Base-by-base conservation (phyloP, 441 rosid species). In the Geranium incanum region DNA sequence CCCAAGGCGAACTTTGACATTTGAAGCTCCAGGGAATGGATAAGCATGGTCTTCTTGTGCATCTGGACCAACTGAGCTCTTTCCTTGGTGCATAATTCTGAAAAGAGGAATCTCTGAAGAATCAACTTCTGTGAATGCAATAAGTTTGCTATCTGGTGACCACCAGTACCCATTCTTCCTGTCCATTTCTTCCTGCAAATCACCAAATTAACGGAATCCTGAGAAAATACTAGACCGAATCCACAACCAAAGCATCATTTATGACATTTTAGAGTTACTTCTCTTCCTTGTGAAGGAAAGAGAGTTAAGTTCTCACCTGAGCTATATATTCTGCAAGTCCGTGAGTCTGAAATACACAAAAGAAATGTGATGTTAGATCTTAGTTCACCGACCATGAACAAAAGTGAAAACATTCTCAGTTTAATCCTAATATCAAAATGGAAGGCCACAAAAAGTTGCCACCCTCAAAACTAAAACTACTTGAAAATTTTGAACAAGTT, bases 311-410 rank as follows among this genome's bases (percentile, higher is more conserved):
- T 72, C 77, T 82, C 81, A 91, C 98, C 89, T 93, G 97, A 84
- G 99, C 97, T 72, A 94, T 90, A 77, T 90, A 94, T 82, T 94
- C 99, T 23, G 99, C 99, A 80, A 94, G 86, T 68, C 97, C 97
- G 81, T 89, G 91, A 72, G 90, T 89, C 99, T 94, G 89, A 28
- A 80, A 85, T 37, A 76, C 74, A 81, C 33, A 55, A 21, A 21
- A 75, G 76, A 79, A 75, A 45, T 50, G 33, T 45, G 33, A 5
- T 19, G 64, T 86, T 79, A 87, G 9, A 70, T 66, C 68, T 28
- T 28, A 28, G 33, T 28, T 28, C 33, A 28, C 33, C 33, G 33
- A 28, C 33, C 76, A 21, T 45, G 45, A 15, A 39, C 13, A 36
- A 37, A 21, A 73, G 55, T 52, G 66, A 71, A 64, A 21, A 28